Percentiles rank a stretch among this genome's conserved stretches.
phyloP scores from a whole-genome alignment of 169 alveolate genomes.

The Perkinsus chesapeaki region DNA sequence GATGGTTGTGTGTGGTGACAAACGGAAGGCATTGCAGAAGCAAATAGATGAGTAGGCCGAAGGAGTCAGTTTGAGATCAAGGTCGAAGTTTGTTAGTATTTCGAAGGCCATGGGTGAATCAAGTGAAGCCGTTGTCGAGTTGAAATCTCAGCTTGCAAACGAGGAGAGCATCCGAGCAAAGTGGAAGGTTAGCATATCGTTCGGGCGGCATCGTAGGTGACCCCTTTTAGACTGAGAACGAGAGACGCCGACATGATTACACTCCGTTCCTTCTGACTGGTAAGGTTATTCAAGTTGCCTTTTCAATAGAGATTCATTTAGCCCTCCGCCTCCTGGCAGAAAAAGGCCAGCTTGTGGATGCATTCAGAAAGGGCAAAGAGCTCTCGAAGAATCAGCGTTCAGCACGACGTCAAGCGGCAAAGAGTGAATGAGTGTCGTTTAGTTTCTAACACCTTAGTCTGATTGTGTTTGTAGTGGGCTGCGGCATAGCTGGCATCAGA shows the following conservation, averaged over 20 bases:
- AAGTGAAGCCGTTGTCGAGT: not conserved
- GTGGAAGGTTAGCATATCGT: conserved; percentile 15
- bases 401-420: not conserved
- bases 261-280: conserved; percentile 27
- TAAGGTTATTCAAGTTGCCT: not conserved
- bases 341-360: not conserved
- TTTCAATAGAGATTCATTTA: not conserved
- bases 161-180: conserved; percentile 19
- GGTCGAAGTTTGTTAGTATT: not conserved
- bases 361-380: not conserved
- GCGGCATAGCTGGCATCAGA: too few species aligned
- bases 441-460: not conserved
- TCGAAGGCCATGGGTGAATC: not conserved
- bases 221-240: conserved; percentile 17
- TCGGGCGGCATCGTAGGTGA: too few species aligned
- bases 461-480: not conserved
- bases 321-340: not conserved
- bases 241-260: conserved; percentile 34
- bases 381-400: not conserved
- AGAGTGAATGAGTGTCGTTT: not conserved
- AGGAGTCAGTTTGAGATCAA: not conserved
- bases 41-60: not conserved
- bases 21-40: not conserved
- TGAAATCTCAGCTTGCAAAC: not conserved
- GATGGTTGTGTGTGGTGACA: conserved; percentile 32